Percentiles rank a stretch among this genome's conserved stretches.
phyloP scores from a whole-genome alignment of 768 basidiomycete species.

The Tylopilus subfusipes region DNA sequence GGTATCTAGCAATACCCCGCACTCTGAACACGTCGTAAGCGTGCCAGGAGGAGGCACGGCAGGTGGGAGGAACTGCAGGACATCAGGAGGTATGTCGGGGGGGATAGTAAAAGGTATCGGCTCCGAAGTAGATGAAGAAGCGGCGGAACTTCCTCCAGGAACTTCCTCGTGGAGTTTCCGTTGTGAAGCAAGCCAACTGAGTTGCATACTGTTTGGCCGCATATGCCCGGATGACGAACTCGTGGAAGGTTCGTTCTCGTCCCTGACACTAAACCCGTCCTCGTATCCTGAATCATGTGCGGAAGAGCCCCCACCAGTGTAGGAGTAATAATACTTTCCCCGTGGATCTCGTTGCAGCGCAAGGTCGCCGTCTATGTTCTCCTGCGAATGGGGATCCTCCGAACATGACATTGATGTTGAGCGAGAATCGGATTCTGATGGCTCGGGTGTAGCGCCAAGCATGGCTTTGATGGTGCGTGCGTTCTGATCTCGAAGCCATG shows the following conservation, averaged over 20 bases:
- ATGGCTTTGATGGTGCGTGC: conserved; percentile 58
- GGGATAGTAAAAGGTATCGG: conserved; percentile 20
- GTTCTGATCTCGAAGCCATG: conserved; percentile 84
- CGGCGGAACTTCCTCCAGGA: conserved; percentile 5
- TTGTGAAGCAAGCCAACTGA: conserved; percentile 61
- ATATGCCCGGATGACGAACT: conserved; percentile 33
- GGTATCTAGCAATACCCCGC: conserved; percentile 68
- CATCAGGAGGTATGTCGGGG: conserved; percentile 46
- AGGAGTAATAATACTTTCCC: conserved; percentile 77
- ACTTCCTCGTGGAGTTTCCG: conserved; percentile 33
- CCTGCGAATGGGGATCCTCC: conserved; percentile 35
- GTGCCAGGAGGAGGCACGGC: conserved; percentile 52
- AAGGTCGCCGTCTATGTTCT: conserved; percentile 54
- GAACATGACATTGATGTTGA: conserved; percentile 36
- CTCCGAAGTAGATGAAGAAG: conserved; percentile 16
- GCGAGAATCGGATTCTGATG: conserved; percentile 52
- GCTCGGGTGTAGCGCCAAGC: conserved; percentile 54
- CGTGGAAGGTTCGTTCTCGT: conserved; percentile 29
- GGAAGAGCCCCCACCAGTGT: conserved; percentile 49
- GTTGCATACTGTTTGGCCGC: conserved; percentile 65
- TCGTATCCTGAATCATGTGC: conserved; percentile 54
- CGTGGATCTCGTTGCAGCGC: conserved; percentile 62
- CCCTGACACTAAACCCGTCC: conserved; percentile 40
- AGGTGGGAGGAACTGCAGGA: conserved; percentile 49
- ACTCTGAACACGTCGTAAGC: conserved; percentile 81